phyloP scores from a whole-genome alignment of 495 filamentous ascomycete genomes.

The Hyaloscypha finlandica region DNA sequence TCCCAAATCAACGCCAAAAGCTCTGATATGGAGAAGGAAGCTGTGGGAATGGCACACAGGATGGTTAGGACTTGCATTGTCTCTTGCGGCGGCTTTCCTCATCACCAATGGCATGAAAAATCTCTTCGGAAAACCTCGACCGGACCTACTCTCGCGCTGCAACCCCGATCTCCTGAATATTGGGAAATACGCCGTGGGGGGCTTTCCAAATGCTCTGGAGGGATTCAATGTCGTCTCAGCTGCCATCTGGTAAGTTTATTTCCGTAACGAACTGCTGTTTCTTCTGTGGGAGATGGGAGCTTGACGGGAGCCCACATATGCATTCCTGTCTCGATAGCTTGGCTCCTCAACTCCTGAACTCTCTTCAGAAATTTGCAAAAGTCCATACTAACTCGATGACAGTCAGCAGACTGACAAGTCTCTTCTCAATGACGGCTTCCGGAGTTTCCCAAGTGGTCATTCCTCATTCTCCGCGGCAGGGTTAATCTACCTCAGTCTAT shows the following conservation, averaged over 20 bases:
- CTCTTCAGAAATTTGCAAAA: no score
- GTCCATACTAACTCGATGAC: no score
- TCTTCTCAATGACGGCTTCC: slow-evolving; percentile 82
- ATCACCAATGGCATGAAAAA: slow-evolving; percentile 86
- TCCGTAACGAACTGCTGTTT: no score
- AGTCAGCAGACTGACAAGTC: slow-evolving; percentile 57
- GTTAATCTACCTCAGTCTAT: slow-evolving; percentile 76
- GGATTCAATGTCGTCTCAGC: slow-evolving; percentile 59
- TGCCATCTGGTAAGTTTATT: slow-evolving; percentile 54
- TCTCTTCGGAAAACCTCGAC: slow-evolving; percentile 80
- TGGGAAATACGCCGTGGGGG: slow-evolving; percentile 43
- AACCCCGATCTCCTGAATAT: slow-evolving; percentile 54
- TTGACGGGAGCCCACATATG: no score
- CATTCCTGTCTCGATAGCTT: no score
- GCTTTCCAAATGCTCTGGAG: slow-evolving; percentile 33
- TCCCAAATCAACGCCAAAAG: slow-evolving; percentile 64
- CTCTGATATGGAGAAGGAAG: slow-evolving; percentile 68
- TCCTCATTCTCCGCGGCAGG: slow-evolving; percentile 68
- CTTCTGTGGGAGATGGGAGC: no score
- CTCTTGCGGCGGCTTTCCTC: slow-evolving; percentile 67
- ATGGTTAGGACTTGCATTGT: slow-evolving; percentile 70
- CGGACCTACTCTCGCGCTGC: slow-evolving; percentile 76
- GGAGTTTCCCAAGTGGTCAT: slow-evolving; percentile 79
- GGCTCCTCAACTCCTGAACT: no score
- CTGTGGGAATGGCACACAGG: slow-evolving; percentile 87